Conservation (phyloP, 208 protist species). For the Herpetomonas samuelpessoai region DNA sequence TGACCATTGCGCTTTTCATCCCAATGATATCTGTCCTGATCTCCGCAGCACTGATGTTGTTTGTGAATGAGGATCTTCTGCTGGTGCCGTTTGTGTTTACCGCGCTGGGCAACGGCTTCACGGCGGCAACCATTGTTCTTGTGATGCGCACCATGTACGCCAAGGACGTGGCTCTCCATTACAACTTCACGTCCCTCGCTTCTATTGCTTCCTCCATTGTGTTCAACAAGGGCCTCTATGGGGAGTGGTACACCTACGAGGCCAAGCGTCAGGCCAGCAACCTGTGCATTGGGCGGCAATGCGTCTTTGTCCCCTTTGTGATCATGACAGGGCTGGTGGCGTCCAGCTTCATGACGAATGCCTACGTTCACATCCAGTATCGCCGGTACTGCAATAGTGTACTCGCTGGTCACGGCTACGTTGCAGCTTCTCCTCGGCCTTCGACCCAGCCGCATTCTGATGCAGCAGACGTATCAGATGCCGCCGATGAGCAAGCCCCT, state of each 20-base stretch:
- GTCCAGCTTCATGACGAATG: slow-evolving; percentile 34
- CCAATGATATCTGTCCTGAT: slow-evolving; percentile 36
- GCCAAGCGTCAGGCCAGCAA: slow-evolving; percentile 42
- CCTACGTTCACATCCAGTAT: slow-evolving; percentile 61
- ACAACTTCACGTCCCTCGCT: slow-evolving; percentile 65
- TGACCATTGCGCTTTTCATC: slow-evolving; percentile 60
- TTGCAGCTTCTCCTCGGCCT: too few species aligned
- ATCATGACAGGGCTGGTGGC: slow-evolving; percentile 40
- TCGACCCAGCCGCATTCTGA: too few species aligned
- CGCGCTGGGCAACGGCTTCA: slow-evolving; percentile 66
- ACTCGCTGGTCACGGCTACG: slow-evolving; percentile 17
- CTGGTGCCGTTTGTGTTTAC: slow-evolving; percentile 59
- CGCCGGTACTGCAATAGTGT: slow-evolving; percentile 27
- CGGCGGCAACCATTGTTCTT: slow-evolving; percentile 61
- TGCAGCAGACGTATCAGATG: too few species aligned
- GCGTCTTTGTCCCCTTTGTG: slow-evolving; percentile 57
- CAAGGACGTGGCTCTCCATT: slow-evolving; percentile 76
- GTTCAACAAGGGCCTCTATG: slow-evolving; percentile 75
- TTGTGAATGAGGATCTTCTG: slow-evolving; percentile 30
- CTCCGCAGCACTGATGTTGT: slow-evolving; percentile 33
- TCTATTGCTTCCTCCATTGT: slow-evolving; percentile 44
- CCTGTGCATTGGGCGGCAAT: slow-evolving; percentile 57
- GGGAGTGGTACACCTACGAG: slow-evolving; percentile 62
- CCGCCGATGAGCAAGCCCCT: too few species aligned
- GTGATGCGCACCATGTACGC: slow-evolving; percentile 73